These are phyloP conservation scores for Fraxinus sp. DNA, from an alignment of 305 asterid genomes.

Conservation along the genomic window DNA sequence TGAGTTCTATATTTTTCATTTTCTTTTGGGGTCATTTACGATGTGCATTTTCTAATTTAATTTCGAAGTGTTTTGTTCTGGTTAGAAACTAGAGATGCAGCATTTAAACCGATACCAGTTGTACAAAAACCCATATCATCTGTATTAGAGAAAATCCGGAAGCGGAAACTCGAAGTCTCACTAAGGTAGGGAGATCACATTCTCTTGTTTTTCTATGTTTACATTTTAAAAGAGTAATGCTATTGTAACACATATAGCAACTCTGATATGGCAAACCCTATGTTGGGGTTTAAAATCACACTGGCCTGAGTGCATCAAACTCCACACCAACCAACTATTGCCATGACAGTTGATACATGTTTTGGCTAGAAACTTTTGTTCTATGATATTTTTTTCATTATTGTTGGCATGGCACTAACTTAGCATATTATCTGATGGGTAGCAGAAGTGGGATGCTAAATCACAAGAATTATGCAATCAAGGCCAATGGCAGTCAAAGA, in stretches of 20 bases:
- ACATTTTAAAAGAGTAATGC: background rate
- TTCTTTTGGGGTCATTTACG: slow-evolving; percentile 4
- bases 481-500: slow-evolving; percentile 26
- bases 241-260: background rate
- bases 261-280: background rate
- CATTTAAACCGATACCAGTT: slow-evolving; percentile 64
- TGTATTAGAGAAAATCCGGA: slow-evolving; percentile 82
- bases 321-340: background rate
- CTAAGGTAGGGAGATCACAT: slow-evolving; percentile 47
- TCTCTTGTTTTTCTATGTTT: background rate
- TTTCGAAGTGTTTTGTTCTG: slow-evolving; percentile 13
- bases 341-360: background rate
- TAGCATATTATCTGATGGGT: slow-evolving; percentile 20
- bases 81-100: slow-evolving; percentile 67
- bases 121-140: slow-evolving; percentile 84
- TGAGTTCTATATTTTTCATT: slow-evolving; percentile 5
- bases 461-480: slow-evolving; percentile 27
- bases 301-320: background rate
- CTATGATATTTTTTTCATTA: slow-evolving; percentile 5
- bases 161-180: slow-evolving; percentile 74
- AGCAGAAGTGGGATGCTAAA: slow-evolving; percentile 35
- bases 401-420: background rate
- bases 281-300: background rate
- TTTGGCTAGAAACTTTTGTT: background rate
- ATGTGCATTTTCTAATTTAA: background rate